Conservation (phyloP, 2,329 filamentous ascomycete species). For the Tolypocladium amazonense region DNA sequence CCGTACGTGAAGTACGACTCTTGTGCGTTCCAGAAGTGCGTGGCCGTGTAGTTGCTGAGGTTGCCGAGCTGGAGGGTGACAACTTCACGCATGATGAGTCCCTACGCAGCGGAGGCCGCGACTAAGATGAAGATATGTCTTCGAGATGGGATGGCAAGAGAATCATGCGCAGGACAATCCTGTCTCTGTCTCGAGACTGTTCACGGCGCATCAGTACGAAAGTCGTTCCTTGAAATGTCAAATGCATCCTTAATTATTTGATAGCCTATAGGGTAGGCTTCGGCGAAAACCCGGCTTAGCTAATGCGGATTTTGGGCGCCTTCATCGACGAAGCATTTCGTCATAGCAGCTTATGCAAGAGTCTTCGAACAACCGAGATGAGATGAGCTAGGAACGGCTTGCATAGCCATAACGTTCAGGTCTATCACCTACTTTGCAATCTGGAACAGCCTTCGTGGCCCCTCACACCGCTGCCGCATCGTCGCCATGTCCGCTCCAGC, state of each 20-base stretch:
- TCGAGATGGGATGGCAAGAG: not conserved
- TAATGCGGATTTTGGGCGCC: not conserved
- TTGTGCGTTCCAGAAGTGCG: constrained; percentile 98
- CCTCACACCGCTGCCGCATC: not conserved
- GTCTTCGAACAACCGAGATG: not conserved
- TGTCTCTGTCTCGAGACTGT: not conserved
- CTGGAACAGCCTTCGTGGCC: not conserved
- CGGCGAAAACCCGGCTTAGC: not conserved
- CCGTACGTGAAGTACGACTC: constrained; percentile 96
- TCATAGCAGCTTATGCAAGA: not conserved
- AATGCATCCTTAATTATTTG: not conserved
- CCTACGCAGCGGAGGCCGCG: not conserved
- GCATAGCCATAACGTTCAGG: not conserved
- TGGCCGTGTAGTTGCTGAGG: constrained; percentile 83
- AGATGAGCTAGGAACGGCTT: not conserved
- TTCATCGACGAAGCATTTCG: not conserved
- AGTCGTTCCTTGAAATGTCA: not conserved
- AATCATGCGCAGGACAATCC: not conserved
- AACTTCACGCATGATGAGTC: constrained; percentile 71
- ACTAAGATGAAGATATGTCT: not conserved
- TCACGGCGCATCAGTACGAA: not conserved
- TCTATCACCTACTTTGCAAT: not conserved
- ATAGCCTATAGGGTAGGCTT: not conserved
- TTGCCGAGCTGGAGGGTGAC: constrained; percentile 89
- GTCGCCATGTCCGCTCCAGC: constrained; percentile 1